Evolutionary conservation across 352 stramenopile genomes (phyloP), one percentile per base, ranked within the genome.

Genomic region (Elongisporangium undulatum): DNA sequence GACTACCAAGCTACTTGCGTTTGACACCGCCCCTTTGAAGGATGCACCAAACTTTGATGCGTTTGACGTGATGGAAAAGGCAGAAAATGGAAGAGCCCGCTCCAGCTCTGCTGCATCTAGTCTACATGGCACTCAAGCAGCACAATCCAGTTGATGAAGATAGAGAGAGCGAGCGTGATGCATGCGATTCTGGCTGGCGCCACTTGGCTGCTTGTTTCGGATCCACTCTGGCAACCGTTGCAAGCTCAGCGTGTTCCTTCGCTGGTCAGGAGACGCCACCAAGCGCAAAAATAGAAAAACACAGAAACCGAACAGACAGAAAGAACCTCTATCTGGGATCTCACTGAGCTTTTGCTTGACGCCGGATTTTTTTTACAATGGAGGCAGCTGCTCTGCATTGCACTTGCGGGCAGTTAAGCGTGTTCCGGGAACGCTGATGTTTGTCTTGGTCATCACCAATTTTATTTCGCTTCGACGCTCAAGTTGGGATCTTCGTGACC

Each of bases 1-100:
- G 39, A 77, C 75, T 0, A 56, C 65, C 17, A 82, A 68, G 23
- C 52, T 87, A 34, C 62, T 86, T 15, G 59, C 74, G 17, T 61
- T 53, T 6, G 70, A 80, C 21, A 45, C 5, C 34, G 53, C 66
- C 24, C 53, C 38, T 45, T 55, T 39, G 48, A 52, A 49, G 1
- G 50, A 51, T 13, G 66, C 61, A n/a, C 29, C 59, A 0, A 55
- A 66, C 23, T 70, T 80, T 58, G 58, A 83, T 10, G 66, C 48
- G 17, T 83, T 83, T 39, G 66, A 78, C 41, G 71, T 67, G 9
- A 65, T 79, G 34, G 34, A 45, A 45, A 45, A 16, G 34, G 34
- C 34, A 45, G 34, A 45, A 45, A 1, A 45, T 45, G 34, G 34
- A 45, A 45, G 34, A 45, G 34, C 16, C 34, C 34, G 34, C 2